Percentiles rank a stretch among this genome's conserved stretches.
Conservation (phyloP, 2,329 filamentous ascomycete genomes). For the Cyanodermella asteris region DNA sequence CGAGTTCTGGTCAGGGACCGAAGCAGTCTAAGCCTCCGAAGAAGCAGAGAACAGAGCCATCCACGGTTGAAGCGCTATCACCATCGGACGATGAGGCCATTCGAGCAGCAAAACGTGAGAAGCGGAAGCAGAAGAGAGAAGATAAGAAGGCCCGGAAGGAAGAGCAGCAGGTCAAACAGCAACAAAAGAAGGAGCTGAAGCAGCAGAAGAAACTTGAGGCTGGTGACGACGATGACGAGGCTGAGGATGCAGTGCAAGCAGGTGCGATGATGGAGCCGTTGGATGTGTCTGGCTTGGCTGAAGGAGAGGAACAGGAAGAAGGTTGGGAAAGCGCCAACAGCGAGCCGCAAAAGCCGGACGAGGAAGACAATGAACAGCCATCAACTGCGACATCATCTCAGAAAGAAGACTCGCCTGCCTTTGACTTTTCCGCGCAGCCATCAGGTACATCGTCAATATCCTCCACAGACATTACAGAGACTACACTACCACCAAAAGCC, state of each 20-base stretch:
- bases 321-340: too few relatives aligned
- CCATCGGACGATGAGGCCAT: neutral
- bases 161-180: slow-evolving; percentile 1
- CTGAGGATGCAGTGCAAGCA: slow-evolving; percentile 12
- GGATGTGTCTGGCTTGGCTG: slow-evolving; percentile 26
- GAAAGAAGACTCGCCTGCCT: slow-evolving; percentile 31
- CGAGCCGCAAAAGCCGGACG: too few relatives aligned
- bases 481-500: slow-evolving; percentile 20
- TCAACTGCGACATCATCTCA: slow-evolving; percentile 26
- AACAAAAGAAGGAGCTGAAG: slow-evolving; percentile 8
- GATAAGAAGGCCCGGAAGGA: slow-evolving; percentile 9
- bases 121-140: slow-evolving; percentile 9
- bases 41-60: slow-evolving; percentile 15
- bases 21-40: slow-evolving; percentile 33
- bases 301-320: slow-evolving; percentile 28
- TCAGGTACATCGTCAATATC: slow-evolving; percentile 45
- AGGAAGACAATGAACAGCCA: slow-evolving; percentile 15
- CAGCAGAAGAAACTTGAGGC: slow-evolving; percentile 19
- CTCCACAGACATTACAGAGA: too few relatives aligned
- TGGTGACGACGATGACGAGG: slow-evolving; percentile 9
- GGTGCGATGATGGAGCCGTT: slow-evolving; percentile 20
- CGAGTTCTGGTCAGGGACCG: slow-evolving; percentile 40
- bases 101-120: too few relatives aligned
- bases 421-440: slow-evolving; percentile 29
- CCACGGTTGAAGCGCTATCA: neutral